Base-by-base conservation (phyloP, 148 eudicot genomes). In the Rhododendron henanense region DNA sequence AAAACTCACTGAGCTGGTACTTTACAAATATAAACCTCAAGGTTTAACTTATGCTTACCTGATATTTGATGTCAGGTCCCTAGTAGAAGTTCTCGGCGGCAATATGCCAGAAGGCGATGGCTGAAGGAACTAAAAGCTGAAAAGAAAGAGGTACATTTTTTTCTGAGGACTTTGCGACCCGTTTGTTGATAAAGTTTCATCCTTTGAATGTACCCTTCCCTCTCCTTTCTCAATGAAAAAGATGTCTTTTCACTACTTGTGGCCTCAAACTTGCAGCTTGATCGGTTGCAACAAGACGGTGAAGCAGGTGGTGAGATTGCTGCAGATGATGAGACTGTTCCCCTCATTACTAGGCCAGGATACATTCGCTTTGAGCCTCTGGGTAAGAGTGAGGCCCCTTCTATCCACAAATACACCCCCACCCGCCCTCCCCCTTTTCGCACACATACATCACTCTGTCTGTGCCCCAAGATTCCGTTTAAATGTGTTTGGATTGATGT, bases 341-440 rank as follows among this genome's bases (percentile, higher is more conserved):
- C 98, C 57, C 84, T 94, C 89, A 88, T 87, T 61, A 82, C 92
- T 88, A 94, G 94, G 86, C 98, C 98, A 45, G 98, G 98, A 84
- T 96, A 94, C 86, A 94, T 97, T 79, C 96, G 95, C 76, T 97
- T 97, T 91, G 92, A 92, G 80, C 91, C 96, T 75, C 85, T 90
- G 73, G 91, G 83, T 73, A 87, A 93, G 91, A 98, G 98, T 95
- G 81, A 57, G 10, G 5, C 55, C 16, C 86, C 81, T 19, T 74
- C 44, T 69, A 16, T 47, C 41, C 25, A 35, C 33, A 33, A 39
- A 19, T 65, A 77, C 15, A 44, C 3, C 61, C 14, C 76, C 25
- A 6, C 86, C 78, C 2, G 11, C 50, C 59, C 61, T 16, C 19
- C 61, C 21, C 21, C 7, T 16, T 55, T 55, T 55, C 7, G 21